A percentile compares a stretch with the other conserved stretches of the same genome.
Conservation (phyloP, 2,329 filamentous ascomycete species). For the Exophiala sp. region DNA sequence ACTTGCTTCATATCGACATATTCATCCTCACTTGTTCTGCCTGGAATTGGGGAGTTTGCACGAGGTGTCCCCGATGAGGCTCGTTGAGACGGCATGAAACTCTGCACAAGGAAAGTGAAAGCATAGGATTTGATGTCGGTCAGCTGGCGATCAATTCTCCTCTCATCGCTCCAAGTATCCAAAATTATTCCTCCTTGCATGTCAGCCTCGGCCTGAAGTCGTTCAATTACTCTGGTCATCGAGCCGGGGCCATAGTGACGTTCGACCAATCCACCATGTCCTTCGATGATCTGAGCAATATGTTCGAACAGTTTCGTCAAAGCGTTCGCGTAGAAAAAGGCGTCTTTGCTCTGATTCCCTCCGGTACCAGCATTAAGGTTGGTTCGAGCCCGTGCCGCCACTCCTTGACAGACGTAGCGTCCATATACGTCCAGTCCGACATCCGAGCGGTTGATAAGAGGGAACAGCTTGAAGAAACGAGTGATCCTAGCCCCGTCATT, state of each 20-base stretch:
- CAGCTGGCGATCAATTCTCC: constrained; percentile 73
- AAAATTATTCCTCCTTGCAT: constrained; percentile 93
- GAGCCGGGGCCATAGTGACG: constrained; percentile 86
- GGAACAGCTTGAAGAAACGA: constrained; percentile 96
- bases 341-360: constrained; percentile 60
- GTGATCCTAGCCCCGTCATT: constrained; percentile 87
- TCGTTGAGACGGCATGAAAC: constrained; percentile 71
- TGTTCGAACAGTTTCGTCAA: constrained; percentile 93
- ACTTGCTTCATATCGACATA: constrained; percentile 95
- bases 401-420: constrained; percentile 89
- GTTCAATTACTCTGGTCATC: constrained; percentile 91
- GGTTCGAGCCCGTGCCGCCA: constrained; percentile 72
- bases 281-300: constrained; percentile 92
- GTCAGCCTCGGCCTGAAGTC: constrained; percentile 88
- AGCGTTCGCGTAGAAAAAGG: constrained; percentile 85
- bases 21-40: constrained; percentile 75
- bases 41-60: constrained; percentile 68
- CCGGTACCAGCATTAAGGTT: constrained; percentile 67
- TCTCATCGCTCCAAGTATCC: constrained; percentile 91
- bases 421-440: constrained; percentile 93
- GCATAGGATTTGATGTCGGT: constrained; percentile 97
- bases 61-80: constrained; percentile 57
- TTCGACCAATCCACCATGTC: constrained; percentile 84
- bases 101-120: constrained; percentile 94
- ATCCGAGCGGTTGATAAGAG: constrained; percentile 80